Conservation (phyloP, 2,329 filamentous ascomycete genomes). For the Periconia digitata region DNA sequence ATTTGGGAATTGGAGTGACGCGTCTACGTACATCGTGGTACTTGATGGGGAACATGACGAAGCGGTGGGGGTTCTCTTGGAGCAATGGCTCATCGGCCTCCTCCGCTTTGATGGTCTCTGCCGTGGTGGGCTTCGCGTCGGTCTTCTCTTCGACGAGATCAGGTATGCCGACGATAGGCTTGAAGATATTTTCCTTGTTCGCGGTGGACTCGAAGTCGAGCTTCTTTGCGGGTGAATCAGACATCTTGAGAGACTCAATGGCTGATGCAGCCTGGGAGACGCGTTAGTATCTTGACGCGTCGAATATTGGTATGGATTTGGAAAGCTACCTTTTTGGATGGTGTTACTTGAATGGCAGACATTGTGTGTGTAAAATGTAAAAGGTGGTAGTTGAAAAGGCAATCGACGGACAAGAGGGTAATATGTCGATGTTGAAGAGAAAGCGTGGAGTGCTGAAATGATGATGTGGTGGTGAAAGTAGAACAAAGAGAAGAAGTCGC, state of each 20-base stretch:
- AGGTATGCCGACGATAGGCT: constrained; percentile 56
- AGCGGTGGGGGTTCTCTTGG: constrained; percentile 92
- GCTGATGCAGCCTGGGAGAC: constrained; percentile 73
- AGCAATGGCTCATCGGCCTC: constrained; percentile 88
- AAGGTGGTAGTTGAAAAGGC: constrained; percentile 5
- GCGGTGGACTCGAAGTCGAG: constrained; percentile 68
- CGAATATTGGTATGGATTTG: constrained; percentile 37
- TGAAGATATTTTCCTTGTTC: constrained; percentile 73
- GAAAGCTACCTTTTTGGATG: constrained; percentile 69
- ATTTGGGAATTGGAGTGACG: constrained; percentile 25
- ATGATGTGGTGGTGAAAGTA: constrained; percentile 28
- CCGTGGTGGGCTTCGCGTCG: constrained; percentile 54
- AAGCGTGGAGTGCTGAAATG: constrained; percentile 16
- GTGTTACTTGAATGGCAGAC: constrained; percentile 71
- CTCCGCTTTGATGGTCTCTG: constrained; percentile 59
- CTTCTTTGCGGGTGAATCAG: constrained; percentile 86
- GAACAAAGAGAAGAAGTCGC: constrained; percentile 18
- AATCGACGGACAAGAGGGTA: constrained; percentile 14
- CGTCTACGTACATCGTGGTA: constrained; percentile 88
- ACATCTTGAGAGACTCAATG: constrained; percentile 86
- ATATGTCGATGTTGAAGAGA: constrained; percentile 18
- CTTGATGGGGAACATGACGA: constrained; percentile 98
- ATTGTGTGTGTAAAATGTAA: constrained; percentile 54
- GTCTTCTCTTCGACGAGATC: constrained; percentile 39
- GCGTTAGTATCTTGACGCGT: constrained; percentile 41